Conservation (phyloP, 352 stramenopile genomes). For the Stramenopiles sp. region DNA sequence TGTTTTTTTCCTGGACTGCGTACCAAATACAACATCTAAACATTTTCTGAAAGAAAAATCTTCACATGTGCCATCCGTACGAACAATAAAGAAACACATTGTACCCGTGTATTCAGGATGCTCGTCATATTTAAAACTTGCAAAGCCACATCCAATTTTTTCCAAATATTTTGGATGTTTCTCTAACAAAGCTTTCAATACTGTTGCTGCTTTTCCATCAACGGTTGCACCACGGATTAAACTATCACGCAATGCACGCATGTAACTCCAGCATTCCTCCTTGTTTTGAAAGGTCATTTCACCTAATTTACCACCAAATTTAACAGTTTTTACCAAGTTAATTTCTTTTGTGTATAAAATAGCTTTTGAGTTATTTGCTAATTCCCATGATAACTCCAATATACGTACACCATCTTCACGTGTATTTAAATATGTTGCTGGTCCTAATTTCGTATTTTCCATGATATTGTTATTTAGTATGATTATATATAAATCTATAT, state of each 20-base stretch:
- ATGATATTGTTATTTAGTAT: too few species aligned
- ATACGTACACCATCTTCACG: neutral
- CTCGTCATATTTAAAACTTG: neutral
- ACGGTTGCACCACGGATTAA: neutral
- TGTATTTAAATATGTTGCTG: too few species aligned
- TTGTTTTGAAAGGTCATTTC: neutral
- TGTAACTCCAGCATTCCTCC: neutral
- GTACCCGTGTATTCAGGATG: neutral
- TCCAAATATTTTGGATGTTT: neutral
- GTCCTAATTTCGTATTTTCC: too few species aligned
- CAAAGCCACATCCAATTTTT: neutral
- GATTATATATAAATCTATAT: too few species aligned
- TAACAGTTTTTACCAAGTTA: neutral
- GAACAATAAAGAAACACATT: neutral
- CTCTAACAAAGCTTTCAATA: neutral
- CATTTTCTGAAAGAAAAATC: neutral
- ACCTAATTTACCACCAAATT: neutral
- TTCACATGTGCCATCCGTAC: neutral
- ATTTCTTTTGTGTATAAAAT: neutral
- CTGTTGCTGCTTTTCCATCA: neutral
- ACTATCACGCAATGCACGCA: neutral
- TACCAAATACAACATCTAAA: neutral
- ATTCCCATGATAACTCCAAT: neutral
- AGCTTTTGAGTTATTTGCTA: neutral
- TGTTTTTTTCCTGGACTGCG: neutral